These are phyloP conservation scores for Hansenula sp. DNA, from an alignment of 1,139 yeast genomes.

Conservation along the genomic window DNA sequence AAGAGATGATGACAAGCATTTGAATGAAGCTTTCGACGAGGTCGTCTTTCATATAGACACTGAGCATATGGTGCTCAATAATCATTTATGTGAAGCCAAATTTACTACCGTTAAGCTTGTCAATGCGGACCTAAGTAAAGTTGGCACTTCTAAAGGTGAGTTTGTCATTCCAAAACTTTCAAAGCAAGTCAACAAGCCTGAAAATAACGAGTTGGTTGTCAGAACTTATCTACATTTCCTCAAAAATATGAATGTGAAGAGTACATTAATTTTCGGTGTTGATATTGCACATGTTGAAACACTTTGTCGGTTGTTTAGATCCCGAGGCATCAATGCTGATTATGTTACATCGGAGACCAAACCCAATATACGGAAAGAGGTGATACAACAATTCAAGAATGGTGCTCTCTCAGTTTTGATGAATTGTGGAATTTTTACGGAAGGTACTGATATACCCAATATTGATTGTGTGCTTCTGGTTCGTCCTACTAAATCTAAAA, in stretches of 20 bases:
- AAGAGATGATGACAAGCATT: conserved; percentile 61
- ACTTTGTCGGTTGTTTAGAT: conserved; percentile 51
- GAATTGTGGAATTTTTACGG: conserved; percentile 89
- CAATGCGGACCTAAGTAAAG: conserved; percentile 31
- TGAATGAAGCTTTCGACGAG: conserved; percentile 64
- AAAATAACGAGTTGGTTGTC: conserved; percentile 52
- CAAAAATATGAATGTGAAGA: conserved; percentile 27
- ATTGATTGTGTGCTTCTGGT: conserved; percentile 79
- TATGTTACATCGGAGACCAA: conserved; percentile 70
- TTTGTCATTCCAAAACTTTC: conserved; percentile 52
- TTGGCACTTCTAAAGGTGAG: conserved; percentile 42
- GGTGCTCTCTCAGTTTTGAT: conserved; percentile 71
- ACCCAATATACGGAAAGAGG: conserved; percentile 43
- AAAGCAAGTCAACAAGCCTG: conserved; percentile 47
- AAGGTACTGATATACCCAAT: conserved; percentile 93
- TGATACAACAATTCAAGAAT: conserved; percentile 54
- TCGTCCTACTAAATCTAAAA: conserved; percentile 76
- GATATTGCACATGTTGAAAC: conserved; percentile 63
- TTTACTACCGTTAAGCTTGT: conserved; percentile 50
- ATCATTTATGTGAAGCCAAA: conserved; percentile 67
- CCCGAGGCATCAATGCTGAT: conserved; percentile 65
- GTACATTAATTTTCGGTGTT: conserved; percentile 77
- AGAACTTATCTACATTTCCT: conserved; percentile 51
- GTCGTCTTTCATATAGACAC: conserved; percentile 70
- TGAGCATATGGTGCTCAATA: conserved; percentile 62